Conservation (phyloP, 2,329 filamentous ascomycete species). For the Sarocladium kiliense region DNA sequence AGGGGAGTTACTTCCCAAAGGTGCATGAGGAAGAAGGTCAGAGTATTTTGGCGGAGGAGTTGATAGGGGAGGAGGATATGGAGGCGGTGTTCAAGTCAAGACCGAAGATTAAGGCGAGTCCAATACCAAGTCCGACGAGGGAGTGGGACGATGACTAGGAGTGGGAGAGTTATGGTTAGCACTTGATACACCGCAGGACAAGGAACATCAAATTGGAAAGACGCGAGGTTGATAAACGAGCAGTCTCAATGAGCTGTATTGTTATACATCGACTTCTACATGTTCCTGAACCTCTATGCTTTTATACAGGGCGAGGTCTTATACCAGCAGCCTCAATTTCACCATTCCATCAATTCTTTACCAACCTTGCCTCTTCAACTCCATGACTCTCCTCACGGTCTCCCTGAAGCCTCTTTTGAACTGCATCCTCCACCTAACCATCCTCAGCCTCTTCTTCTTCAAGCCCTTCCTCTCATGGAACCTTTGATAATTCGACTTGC, state of each 20-base stretch:
- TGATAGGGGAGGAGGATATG: constrained; percentile 71
- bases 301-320: not conserved
- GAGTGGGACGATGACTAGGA: constrained; percentile 24
- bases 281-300: not conserved
- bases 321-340: not conserved
- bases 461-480: constrained; percentile 72
- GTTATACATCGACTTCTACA: constrained; percentile 8
- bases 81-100: constrained; percentile 80
- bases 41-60: constrained; percentile 57
- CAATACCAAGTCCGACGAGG: constrained; percentile 47
- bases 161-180: too few species aligned
- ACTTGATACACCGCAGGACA: too few species aligned
- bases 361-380: constrained; percentile 76
- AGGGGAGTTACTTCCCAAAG: constrained; percentile 41
- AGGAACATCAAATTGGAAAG: too few species aligned
- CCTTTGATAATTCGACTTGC: constrained; percentile 53
- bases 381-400: constrained; percentile 58
- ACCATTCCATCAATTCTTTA: constrained; percentile 29
- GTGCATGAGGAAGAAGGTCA: constrained; percentile 39
- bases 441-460: constrained; percentile 70
- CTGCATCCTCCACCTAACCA: constrained; percentile 61
- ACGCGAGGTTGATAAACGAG: too few species aligned
- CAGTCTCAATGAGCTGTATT: not conserved
- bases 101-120: constrained; percentile 75
- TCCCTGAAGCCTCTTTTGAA: constrained; percentile 67